A percentile compares a stretch with the other conserved stretches of the same genome.
These are phyloP conservation scores for Raffaelea ambrosiae DNA, from an alignment of 2,329 filamentous ascomycete species.

Conservation along the genomic window DNA sequence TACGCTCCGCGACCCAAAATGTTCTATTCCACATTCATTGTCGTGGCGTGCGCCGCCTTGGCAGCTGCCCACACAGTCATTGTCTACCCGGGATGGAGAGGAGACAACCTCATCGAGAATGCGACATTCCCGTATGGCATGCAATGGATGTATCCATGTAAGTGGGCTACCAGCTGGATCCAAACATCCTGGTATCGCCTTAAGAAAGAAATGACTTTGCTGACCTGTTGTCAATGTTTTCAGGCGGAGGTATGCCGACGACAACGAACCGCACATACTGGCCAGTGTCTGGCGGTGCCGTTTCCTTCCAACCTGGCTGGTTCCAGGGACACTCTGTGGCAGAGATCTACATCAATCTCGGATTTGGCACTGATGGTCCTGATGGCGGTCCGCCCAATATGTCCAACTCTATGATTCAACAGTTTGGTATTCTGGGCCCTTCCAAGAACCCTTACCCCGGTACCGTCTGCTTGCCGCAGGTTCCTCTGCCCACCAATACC, in stretches of 20 bases:
- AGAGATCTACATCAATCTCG: conserved; percentile 84
- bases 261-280: conserved; percentile 84
- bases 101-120: conserved; percentile 76
- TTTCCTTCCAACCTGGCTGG: conserved; percentile 91
- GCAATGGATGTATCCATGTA: conserved; percentile 95
- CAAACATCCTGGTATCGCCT: background rate
- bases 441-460: conserved; percentile 78
- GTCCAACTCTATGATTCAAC: conserved; percentile 70
- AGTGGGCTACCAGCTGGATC: conserved; percentile 25
- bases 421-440: conserved; percentile 78
- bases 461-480: conserved; percentile 80
- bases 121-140: conserved; percentile 77
- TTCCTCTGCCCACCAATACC: conserved; percentile 68
- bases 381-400: conserved; percentile 69
- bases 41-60: conserved; percentile 38
- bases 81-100: conserved; percentile 79
- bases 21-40: conserved; percentile 35
- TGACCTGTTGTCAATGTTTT: background rate
- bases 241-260: conserved; percentile 75
- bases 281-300: conserved; percentile 79
- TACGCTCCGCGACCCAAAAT: too few relatives aligned
- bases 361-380: conserved; percentile 62
- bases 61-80: conserved; percentile 70
- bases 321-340: conserved; percentile 81
- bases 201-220: background rate